Base-by-base conservation (phyloP, 768 basidiomycete genomes). In the Rhizopogon vulgaris region DNA sequence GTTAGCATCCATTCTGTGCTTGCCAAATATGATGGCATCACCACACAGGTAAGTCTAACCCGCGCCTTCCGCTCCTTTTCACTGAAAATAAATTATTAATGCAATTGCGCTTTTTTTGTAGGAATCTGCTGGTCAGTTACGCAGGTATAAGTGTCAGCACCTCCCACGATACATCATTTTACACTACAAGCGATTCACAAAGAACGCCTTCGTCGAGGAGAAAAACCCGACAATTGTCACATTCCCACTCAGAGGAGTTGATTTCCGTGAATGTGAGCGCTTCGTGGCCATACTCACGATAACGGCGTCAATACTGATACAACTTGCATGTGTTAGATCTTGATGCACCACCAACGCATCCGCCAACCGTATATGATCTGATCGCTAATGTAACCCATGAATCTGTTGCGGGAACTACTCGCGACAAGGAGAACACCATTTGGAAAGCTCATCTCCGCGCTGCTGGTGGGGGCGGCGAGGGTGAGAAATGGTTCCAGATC, bases 151-250 rank as follows among this genome's bases (percentile, higher is more conserved):
- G 68, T 86, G 94, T 60, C 89, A 90, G 60, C 77, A 78, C 36
- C 73, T 99, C 54, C 96, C 96, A 37, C 90, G 78, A 46, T 97
- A 96, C 65, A 84, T 99, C 62, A 88, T 98, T 61, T 74, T 97
- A 17, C 90, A 95, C 66, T 94, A 87, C 77, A 98, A 94, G 67
- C 83, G 96, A 37, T 99, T 98, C 71, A 94, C 91, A 22, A 96
- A 90, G 67, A 99, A 98, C 67, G 78, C 78, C 48, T 97, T 98
- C 61, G 94, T 97, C 6, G 95, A 97, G 68, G 96, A 99, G 69
- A 96, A 96, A 71, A 99, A 99, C 62, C 95, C 95, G 7, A 99
- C 96, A 1, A 94, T 99, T 55, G 90, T 99, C 59, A 99, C 95
- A 64, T 99, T 96, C 63, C 95, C 95, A 3, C 75, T 97, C 24